Percentiles rank a stretch among this genome's conserved stretches.
phyloP scores from a whole-genome alignment of 1,139 yeast genomes.

The Yarrowia galli region DNA sequence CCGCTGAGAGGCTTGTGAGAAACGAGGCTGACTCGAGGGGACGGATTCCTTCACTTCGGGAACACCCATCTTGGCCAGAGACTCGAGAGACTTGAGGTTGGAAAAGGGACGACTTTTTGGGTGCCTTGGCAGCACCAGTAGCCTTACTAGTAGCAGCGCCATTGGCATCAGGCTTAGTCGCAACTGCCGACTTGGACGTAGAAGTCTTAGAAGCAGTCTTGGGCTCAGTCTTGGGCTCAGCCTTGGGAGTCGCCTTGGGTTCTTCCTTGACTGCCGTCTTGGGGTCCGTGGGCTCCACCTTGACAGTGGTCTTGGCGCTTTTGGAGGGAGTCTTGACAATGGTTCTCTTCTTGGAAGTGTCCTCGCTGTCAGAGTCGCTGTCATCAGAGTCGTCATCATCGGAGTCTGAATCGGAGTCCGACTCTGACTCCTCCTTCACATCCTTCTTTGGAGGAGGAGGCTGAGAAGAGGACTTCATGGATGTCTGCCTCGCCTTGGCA shows the following conservation, averaged over 20 bases:
- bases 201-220: neutral
- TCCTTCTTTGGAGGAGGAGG: conserved; percentile 4
- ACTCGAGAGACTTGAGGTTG: conserved; percentile 16
- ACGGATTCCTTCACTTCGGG: conserved; percentile 25
- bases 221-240: neutral
- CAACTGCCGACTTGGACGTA: neutral
- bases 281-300: neutral
- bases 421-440: conserved; percentile 29
- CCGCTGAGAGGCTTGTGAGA: conserved; percentile 2
- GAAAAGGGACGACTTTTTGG: conserved; percentile 18
- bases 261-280: neutral
- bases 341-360: conserved; percentile 24
- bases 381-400: conserved; percentile 23
- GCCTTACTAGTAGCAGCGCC: neutral
- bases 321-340: conserved; percentile 21
- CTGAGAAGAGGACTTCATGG: neutral
- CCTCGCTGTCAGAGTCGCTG: conserved; percentile 22
- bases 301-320: neutral
- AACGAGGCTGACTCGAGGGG: conserved; percentile 5
- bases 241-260: neutral
- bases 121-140: neutral
- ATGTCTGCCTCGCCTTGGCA: neutral
- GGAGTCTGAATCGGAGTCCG: conserved; percentile 35
- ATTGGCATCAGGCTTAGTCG: neutral
- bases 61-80: conserved; percentile 18